Conservation (phyloP, 805 yeast species). For the Saccharomycopsis schoenii region DNA sequence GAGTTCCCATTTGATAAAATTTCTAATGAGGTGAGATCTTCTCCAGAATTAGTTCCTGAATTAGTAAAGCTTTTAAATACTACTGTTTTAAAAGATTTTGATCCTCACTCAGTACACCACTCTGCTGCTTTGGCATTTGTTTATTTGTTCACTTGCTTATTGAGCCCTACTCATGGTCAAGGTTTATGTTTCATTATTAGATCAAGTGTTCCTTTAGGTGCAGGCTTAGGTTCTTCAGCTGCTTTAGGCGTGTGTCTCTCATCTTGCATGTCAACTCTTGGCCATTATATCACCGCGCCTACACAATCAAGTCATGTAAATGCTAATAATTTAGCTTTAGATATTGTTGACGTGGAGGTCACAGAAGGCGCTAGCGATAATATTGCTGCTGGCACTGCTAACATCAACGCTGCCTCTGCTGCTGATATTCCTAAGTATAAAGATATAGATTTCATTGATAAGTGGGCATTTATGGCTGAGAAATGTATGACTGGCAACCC, state of each 20-base stretch:
- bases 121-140: conserved; percentile 77
- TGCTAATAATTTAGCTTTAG: conserved; percentile 27
- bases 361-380: not conserved
- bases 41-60: conserved; percentile 52
- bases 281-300: conserved; percentile 42
- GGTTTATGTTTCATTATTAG: conserved; percentile 47
- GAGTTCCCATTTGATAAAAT: conserved; percentile 52
- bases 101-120: conserved; percentile 47
- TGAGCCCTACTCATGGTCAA: conserved; percentile 36
- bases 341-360: not conserved
- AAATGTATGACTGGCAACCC: conserved; percentile 95
- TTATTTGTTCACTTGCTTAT: conserved; percentile 58
- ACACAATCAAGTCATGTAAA: conserved; percentile 18
- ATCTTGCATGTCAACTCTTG: conserved; percentile 56
- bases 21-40: conserved; percentile 24
- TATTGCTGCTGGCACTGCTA: not conserved
- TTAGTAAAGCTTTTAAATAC: conserved; percentile 38
- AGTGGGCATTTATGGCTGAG: conserved; percentile 90
- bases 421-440: conserved; percentile 23
- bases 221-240: conserved; percentile 94
- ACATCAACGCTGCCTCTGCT: conserved; percentile 2
- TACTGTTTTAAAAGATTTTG: conserved; percentile 34
- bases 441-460: conserved; percentile 56
- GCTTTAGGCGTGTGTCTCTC: conserved; percentile 78
- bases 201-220: conserved; percentile 88